Base-by-base conservation (phyloP, 2,329 filamentous ascomycete species). In the Epichloe festucae region DNA sequence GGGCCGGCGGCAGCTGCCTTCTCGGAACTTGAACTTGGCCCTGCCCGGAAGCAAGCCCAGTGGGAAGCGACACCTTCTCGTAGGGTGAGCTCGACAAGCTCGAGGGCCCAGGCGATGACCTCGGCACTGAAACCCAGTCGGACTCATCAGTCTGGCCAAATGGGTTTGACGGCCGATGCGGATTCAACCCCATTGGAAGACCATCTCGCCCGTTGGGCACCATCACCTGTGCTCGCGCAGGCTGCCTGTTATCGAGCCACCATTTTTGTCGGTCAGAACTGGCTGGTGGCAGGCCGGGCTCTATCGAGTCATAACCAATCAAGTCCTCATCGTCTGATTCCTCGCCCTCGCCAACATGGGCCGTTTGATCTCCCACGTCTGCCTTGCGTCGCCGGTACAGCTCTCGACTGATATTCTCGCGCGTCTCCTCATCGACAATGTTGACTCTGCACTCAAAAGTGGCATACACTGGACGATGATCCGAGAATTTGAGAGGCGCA, bases 401-500 rank as follows among this genome's bases (percentile, higher is more conserved):
- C 49, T 85, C 76, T 35, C 78, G 78, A 61, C 85, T 87, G 46
- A 97, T 81, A 4, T 72, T 69, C 55, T 90, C 84, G 57, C 87
- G 89, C 50, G 76, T 71, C 23, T 68, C 70, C 63, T 95, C 87
- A 58, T 98, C 79, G 11, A 97, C 73, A 44, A 93, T 82, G 57
- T 75, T 90, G 49, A 97, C 85, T 1, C 76, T 80, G 66, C 90
- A 94, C 58, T 89, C 79, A 63, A 98, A 98, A 0, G 82, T 81
- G 12, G 89, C 90, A 67, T 88, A 96, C 0, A 98, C 91, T 2
- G 93, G 93, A n/a, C 90, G 80, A 66, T 98, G 93, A 63, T 98
- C 93, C 0, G 93, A 98, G 65, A 97, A 95, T 12, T 78, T 80
- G 38, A 98, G 73, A 34, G 88, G 83, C 3, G 90, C 89, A 50